Evolutionary conservation across 148 eudicot genomes (phyloP).

Genomic region (Polygonum aviculare): DNA sequence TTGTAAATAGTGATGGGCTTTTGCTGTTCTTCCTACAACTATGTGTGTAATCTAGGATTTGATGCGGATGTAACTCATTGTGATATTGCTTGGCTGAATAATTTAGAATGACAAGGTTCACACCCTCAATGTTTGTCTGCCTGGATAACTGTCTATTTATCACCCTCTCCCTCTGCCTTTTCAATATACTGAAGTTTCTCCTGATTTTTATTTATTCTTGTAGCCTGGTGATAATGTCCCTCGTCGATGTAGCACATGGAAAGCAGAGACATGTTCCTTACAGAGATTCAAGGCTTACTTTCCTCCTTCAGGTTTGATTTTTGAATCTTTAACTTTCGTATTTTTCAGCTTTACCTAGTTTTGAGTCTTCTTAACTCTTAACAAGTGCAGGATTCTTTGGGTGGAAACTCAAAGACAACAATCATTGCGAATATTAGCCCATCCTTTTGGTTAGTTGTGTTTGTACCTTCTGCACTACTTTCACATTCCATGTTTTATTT

Average conservation of each 20-base stretch:
- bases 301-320: constrained; percentile 55
- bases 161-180: background rate
- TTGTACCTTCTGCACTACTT: constrained; percentile 5
- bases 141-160: background rate
- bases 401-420: constrained; percentile 71
- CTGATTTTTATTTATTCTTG: constrained; percentile 13
- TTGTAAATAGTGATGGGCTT: background rate
- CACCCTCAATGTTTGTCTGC: background rate
- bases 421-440: constrained; percentile 70
- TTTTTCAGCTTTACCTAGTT: background rate
- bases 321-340: background rate
- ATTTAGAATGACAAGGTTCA: background rate
- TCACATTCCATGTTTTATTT: background rate
- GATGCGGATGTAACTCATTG: background rate
- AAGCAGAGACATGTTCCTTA: constrained; percentile 68
- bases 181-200: background rate
- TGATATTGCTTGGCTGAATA: background rate
- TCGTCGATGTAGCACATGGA: constrained; percentile 68
- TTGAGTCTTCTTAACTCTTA: background rate
- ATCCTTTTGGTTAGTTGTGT: constrained; percentile 39
- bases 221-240: constrained; percentile 64
- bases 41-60: background rate
- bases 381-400: constrained; percentile 58
- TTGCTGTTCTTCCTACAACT: background rate
- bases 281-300: constrained; percentile 70